Conservation (phyloP, 2,329 filamentous ascomycete genomes). For the Cordyceps sp. region DNA sequence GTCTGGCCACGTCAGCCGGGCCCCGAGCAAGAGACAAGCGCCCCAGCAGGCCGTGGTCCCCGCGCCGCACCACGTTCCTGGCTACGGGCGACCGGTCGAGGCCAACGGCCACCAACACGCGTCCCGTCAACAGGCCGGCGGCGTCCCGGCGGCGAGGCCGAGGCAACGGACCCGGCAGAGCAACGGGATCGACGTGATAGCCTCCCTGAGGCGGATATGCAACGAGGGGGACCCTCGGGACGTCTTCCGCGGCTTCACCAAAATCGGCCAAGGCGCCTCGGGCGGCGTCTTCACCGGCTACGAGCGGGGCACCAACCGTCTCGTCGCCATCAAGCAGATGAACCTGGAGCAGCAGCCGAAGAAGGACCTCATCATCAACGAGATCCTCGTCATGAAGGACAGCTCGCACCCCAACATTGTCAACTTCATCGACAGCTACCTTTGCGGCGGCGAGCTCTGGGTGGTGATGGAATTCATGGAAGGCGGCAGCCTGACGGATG, state of each 20-base stretch:
- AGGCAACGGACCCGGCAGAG: conserved; percentile 67
- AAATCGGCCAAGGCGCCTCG: conserved; percentile 94
- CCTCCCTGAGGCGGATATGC: conserved; percentile 75
- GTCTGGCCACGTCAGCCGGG: conserved; percentile 52
- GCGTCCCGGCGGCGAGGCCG: conserved; percentile 42
- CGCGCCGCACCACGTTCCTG: conserved; percentile 9
- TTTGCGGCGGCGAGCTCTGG: conserved; percentile 83
- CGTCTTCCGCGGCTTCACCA: conserved; percentile 73
- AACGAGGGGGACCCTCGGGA: conserved; percentile 77
- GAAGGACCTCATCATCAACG: conserved; percentile 98
- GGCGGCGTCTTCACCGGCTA: conserved; percentile 90
- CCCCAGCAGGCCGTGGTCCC: conserved; percentile 10
- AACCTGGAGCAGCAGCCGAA: conserved; percentile 96
- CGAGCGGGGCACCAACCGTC: conserved; percentile 65
- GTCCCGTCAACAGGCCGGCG: conserved; percentile 20
- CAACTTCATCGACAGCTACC: conserved; percentile 96
- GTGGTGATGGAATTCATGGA: conserved; percentile 99
- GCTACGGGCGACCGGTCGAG: conserved; percentile 13
- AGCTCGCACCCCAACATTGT: conserved; percentile 97
- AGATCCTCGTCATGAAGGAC: conserved; percentile 98
- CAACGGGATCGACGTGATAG: conserved; percentile 65
- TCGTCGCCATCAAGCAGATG: conserved; percentile 99
- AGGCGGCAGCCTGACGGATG: conserved; percentile 89
- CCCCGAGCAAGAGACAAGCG: conserved; percentile 53
- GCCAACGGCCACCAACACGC: conserved; percentile 14